Conservation (phyloP, 331 rosid genomes). For the Malus hybrid region DNA sequence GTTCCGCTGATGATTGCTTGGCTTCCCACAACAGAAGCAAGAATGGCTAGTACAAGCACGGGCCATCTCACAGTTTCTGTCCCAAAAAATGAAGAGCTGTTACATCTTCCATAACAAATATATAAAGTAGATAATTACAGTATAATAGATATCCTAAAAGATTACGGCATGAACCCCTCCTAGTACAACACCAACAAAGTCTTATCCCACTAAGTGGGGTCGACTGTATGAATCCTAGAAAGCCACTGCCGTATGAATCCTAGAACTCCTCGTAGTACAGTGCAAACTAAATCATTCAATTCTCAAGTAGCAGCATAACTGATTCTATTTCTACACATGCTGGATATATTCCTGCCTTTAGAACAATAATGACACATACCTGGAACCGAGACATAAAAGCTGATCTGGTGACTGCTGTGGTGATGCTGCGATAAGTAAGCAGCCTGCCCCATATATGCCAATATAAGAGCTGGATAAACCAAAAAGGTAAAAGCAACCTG, state of each 20-base stretch:
- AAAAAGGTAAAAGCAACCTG: constrained; percentile 93
- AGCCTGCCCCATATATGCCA: constrained; percentile 99
- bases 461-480: constrained; percentile 97
- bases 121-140: background rate
- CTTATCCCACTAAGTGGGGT: too few species aligned
- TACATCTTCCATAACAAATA: constrained; percentile 10
- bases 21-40: constrained; percentile 99
- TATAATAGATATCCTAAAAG: background rate
- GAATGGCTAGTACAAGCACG: constrained; percentile 79
- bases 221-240: constrained; percentile 79
- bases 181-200: background rate
- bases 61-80: constrained; percentile 95
- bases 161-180: background rate
- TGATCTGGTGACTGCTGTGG: constrained; percentile 49
- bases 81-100: constrained; percentile 14
- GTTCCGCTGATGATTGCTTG: constrained; percentile 99
- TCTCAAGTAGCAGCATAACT: background rate
- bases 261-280: too few species aligned
- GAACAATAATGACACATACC: constrained; percentile 38
- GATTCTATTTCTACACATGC: background rate
- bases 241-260: background rate
- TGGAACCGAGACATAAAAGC: constrained; percentile 91
- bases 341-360: background rate
- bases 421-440: constrained; percentile 85
- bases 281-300: background rate